Base-by-base conservation (phyloP, 2,329 filamentous ascomycete genomes). In the Zasmidium cellare region DNA sequence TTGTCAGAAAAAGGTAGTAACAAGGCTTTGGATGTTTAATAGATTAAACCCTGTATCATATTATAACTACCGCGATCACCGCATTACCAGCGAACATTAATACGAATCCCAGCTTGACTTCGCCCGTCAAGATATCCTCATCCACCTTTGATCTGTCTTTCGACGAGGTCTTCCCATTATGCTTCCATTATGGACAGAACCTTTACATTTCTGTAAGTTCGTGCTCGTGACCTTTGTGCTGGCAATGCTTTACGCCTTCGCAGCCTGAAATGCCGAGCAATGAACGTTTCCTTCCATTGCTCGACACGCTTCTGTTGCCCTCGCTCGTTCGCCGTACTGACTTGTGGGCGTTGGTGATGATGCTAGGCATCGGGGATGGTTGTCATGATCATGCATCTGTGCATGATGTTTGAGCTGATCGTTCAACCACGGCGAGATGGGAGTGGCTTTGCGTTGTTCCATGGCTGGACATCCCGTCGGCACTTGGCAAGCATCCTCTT, bases 401-500 rank as follows among this genome's bases (percentile, higher is more conserved):
- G 9, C 23, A 50, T 50, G 47, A 31, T 23, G 12, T 28, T 16
- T n/a, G 6, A 12, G 2, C 12, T n/a, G 9, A 14, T 16, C 20
- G 11, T 53, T 59, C 58, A 60, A 18, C 55, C 51, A 48, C 44
- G 56, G 25, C 28, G 38, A 47, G 56, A 31, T 38, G 56, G 35
- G 31, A 68, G 48, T 6, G 63, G 63, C 57, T 64, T 68, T 2
- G 65, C 65, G 46, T 65, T 66, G 57, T 60, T 64, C 65, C 66
- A 69, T n/a, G 67, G 67, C 55, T 66, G 61, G 24, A 52, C 63
- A 20, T 59, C 56, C 7, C 64, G 58, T 57, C 67, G 68, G 66
- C 68, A 71, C 53, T 69, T 69, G 19, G 65, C 66, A 9, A 69
- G 63, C 12, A 71, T 46, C 24, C 63, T 56, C 47, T 64, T 60